Evolutionary conservation across 192 early-diverging fungal species (phyloP).

Genomic region (Chytriomyces sp.): DNA sequence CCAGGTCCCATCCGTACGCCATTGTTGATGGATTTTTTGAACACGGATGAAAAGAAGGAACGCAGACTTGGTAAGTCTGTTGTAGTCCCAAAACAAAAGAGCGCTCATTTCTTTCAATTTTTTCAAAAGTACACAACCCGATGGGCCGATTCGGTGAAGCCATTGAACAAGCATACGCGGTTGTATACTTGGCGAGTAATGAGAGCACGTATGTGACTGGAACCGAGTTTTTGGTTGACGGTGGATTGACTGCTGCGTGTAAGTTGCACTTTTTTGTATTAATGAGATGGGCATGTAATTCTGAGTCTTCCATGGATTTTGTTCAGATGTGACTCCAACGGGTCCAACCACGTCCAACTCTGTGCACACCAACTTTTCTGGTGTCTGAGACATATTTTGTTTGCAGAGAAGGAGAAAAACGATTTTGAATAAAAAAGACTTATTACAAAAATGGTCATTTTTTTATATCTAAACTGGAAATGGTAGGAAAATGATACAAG

Average conservation of each 20-base stretch:
- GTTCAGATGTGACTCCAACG: slow-evolving; percentile 41
- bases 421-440: no score
- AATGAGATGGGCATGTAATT: not conserved
- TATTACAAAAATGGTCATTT: no score
- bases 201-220: slow-evolving; percentile 80
- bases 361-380: slow-evolving; percentile 42
- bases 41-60: slow-evolving; percentile 84
- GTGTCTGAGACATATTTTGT: slow-evolving; percentile 23
- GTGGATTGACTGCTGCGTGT: slow-evolving; percentile 80
- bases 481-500: no score
- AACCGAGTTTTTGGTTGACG: slow-evolving; percentile 82
- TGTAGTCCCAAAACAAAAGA: no score
- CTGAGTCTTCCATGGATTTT: not conserved
- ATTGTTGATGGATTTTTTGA: slow-evolving; percentile 81
- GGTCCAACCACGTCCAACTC: slow-evolving; percentile 34
- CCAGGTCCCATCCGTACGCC: slow-evolving; percentile 82
- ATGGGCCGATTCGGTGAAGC: slow-evolving; percentile 88
- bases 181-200: slow-evolving; percentile 81
- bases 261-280: slow-evolving; percentile 42
- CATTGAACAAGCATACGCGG: slow-evolving; percentile 82
- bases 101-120: no score
- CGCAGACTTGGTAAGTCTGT: slow-evolving; percentile 64
- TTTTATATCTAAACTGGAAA: no score
- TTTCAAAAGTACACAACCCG: slow-evolving; percentile 79
- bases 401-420: no score